Base-by-base conservation (phyloP, 164 flowering plant species). In the Berberis thunbergii region DNA sequence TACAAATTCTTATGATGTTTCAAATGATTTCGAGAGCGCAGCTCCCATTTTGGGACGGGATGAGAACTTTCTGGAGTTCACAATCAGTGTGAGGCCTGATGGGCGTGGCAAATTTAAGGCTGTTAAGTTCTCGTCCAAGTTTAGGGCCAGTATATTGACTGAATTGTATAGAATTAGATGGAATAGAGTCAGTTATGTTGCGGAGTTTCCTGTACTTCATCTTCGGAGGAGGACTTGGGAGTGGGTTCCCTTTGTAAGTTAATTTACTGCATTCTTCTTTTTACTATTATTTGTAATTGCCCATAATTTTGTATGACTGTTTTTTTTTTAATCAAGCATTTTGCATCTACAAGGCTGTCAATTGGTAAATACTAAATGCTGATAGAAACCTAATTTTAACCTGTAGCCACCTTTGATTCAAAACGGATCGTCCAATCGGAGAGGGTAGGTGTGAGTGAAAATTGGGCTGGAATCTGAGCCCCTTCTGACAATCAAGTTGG, bases 181-280 rank as follows among this genome's bases (percentile, higher is more conserved):
- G 83, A 82, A 53, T 61, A 70, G 78, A 69, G 52, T 83, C 44
- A 77, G 72, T 4, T 12, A 82, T 6, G 76, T 88, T 7, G 91
- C 88, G 0, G 99, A 95, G 74, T 95, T 84, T 61, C 82, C 79
- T 0, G 97, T 95, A 13, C 80, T 89, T 66, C 97, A 91, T 70
- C 83, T 91, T 8, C 79, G 89, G 42, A 69, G 99, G 63, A 77
- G 87, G 69, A 83, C 72, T 49, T 59, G 76, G 2, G 94, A 89
- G 66, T 95, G 99, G 99, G 80, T 81, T 49, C 83, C 94, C 57
- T 85, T 62, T 75, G 99, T 95, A 84, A 89, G 99, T 86, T 52
- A 26, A 26, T 26, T 26, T 26, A 26, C 26, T 26, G 26, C 26
- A 26, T 26, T 26, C 26, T 26, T 26, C 26, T 26, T 26, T 26